phyloP scores from a whole-genome alignment of 768 basidiomycete species.

The Plicaturopsis crispa region DNA sequence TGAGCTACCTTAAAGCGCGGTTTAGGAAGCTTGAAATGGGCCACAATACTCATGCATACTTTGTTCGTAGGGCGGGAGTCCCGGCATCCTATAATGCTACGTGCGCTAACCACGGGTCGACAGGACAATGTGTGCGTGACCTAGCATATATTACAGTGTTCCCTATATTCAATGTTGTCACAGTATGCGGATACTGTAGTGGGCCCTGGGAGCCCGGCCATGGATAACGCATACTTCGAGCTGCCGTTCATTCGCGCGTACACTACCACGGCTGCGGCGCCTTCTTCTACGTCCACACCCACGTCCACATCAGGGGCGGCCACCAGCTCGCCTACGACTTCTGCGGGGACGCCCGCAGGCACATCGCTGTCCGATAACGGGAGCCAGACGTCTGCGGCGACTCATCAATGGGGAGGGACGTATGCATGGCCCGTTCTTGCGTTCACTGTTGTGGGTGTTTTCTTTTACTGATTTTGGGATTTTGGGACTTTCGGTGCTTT shows the following conservation, averaged over 20 bases:
- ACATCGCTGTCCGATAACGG: not conserved
- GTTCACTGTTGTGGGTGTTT: not conserved
- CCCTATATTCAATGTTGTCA: not conserved
- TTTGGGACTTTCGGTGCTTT: not conserved
- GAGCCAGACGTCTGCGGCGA: not conserved
- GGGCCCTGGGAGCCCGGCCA: constrained; percentile 35
- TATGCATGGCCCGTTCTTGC: not conserved
- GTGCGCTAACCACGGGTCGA: constrained; percentile 28
- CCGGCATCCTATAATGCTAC: constrained; percentile 32
- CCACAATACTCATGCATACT: constrained; percentile 1
- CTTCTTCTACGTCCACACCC: not conserved
- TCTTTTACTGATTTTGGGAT: not conserved
- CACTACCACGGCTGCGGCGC: constrained; percentile 4
- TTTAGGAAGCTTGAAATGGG: not conserved
- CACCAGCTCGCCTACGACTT: not conserved
- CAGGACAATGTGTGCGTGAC: constrained; percentile 31
- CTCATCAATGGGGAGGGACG: no score
- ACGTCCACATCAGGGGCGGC: not conserved
- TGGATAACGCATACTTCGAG: constrained; percentile 51
- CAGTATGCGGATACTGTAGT: constrained; percentile 44
- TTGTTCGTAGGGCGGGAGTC: constrained; percentile 32
- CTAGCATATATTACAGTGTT: constrained; percentile 1
- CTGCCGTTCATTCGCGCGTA: constrained; percentile 41
- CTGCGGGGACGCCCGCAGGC: not conserved
- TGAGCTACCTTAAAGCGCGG: constrained; percentile 10